A percentile compares a stretch with the other conserved stretches of the same genome.
Conservation (phyloP, 257 asterid species). For the Fraxinus cuspidata region DNA sequence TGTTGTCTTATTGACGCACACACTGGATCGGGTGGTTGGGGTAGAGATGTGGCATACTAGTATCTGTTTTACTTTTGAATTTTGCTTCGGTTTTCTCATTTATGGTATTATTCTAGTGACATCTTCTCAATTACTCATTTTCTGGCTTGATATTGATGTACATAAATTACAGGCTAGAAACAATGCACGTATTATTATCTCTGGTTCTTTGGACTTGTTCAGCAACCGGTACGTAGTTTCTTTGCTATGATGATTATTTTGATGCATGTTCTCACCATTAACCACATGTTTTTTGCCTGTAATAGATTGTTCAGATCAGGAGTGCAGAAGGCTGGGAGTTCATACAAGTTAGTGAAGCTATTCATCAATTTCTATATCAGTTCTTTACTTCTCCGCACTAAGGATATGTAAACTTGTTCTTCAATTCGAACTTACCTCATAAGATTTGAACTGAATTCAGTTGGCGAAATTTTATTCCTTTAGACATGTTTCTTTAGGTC, state of each 20-base stretch:
- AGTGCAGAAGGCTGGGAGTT: constrained; percentile 51
- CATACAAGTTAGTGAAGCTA: constrained; percentile 39
- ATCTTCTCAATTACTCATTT: neutral
- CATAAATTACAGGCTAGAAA: constrained; percentile 45
- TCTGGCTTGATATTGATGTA: constrained; percentile 13
- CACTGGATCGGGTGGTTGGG: neutral
- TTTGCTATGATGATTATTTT: constrained; percentile 11
- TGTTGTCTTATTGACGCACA: neutral
- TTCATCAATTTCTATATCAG: constrained; percentile 8
- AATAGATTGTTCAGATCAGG: constrained; percentile 51
- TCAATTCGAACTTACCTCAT: neutral
- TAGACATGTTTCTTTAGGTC: neutral
- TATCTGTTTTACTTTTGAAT: neutral
- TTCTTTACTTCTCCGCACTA: constrained; percentile 11
- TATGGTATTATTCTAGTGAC: neutral
- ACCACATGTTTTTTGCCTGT: constrained; percentile 7
- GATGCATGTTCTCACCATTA: constrained; percentile 11
- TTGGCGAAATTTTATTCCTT: neutral
- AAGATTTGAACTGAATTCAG: constrained; percentile 14
- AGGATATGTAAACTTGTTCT: constrained; percentile 11
- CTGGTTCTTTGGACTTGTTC: constrained; percentile 50
- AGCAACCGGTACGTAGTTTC: constrained; percentile 41
- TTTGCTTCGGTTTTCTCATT: constrained; percentile 3
- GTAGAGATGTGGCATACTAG: neutral
- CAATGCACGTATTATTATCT: constrained; percentile 44